These are phyloP conservation scores for Scenedesmus sp. DNA, from an alignment of 163 green algal genomes.

Conservation along the genomic window DNA sequence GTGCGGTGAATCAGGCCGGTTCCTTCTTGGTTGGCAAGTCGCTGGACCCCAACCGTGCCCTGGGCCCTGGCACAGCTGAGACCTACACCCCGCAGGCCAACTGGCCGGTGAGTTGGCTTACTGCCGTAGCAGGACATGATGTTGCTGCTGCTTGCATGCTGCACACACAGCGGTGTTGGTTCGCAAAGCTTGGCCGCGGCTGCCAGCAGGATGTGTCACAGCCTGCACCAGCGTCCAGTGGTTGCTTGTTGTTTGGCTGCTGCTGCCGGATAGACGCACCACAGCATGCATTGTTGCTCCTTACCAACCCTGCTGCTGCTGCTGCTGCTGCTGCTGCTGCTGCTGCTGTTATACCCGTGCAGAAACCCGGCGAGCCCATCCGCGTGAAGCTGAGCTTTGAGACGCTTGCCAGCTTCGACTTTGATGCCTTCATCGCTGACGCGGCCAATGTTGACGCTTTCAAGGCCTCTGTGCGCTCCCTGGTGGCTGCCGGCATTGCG, in stretches of 20 bases:
- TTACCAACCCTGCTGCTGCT: not conserved
- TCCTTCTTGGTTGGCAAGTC: constrained; percentile 25
- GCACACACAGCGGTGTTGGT: not conserved
- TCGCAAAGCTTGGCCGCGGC: too few species aligned
- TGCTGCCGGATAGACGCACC: too few species aligned
- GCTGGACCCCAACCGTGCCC: not conserved
- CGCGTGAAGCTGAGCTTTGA: not conserved
- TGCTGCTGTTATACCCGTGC: not conserved
- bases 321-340: not conserved
- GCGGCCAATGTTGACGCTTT: not conserved
- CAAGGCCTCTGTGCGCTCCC: not conserved
- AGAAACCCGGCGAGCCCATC: constrained; percentile 22
- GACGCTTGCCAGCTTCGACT: not conserved
- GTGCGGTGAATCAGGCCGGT: not conserved
- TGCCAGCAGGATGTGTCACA: too few species aligned
- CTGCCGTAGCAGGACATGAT: not conserved
- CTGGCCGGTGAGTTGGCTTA: not conserved
- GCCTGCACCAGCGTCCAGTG: too few species aligned
- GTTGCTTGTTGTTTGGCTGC: too few species aligned
- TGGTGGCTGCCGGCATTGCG: not conserved
- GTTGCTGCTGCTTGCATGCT: not conserved
- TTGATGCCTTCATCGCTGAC: constrained; percentile 20
- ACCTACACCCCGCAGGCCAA: not conserved
- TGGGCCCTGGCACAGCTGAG: not conserved
- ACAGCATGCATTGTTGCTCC: too few species aligned